phyloP scores from a whole-genome alignment of 1,284 basidiomycete species.

The Naganishia cerealis region DNA sequence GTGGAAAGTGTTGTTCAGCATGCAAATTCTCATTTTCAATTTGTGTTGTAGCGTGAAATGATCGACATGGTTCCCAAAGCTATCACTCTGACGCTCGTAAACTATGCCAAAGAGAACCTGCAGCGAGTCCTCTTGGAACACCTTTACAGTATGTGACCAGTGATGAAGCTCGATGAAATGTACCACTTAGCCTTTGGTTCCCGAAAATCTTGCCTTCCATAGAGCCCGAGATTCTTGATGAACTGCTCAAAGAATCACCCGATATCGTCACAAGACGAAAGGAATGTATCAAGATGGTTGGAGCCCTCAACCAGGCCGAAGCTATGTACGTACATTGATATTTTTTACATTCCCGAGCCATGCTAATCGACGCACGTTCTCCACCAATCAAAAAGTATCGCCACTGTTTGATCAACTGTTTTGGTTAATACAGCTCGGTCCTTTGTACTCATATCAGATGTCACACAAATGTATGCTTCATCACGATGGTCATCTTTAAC shows the following conservation, averaged over 20 bases:
- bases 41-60: conserved; percentile 71
- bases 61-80: conserved; percentile 99
- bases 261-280: conserved; percentile 65
- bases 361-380: not conserved
- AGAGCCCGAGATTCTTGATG: conserved; percentile 83
- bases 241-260: conserved; percentile 82
- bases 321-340: conserved; percentile 57
- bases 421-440: not conserved
- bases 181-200: no score
- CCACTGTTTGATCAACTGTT: not conserved
- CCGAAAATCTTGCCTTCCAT: not conserved
- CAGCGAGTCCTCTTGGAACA: conserved; percentile 85
- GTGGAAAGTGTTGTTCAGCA: not conserved
- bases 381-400: not conserved
- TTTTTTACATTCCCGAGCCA: not conserved
- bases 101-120: conserved; percentile 85
- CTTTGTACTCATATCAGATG: conserved; percentile 2
- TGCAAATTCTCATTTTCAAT: not conserved
- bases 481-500: not conserved
- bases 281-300: conserved; percentile 84
- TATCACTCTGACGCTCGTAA: conserved; percentile 89
- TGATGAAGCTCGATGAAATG: not conserved
- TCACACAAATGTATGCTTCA: not conserved
- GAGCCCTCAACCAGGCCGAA: conserved; percentile 86
- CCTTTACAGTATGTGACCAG: conserved; percentile 62